A percentile compares a stretch with the other conserved stretches of the same genome.
Conservation (phyloP, 495 filamentous ascomycete genomes). For the Trichoderma asperelloides region DNA sequence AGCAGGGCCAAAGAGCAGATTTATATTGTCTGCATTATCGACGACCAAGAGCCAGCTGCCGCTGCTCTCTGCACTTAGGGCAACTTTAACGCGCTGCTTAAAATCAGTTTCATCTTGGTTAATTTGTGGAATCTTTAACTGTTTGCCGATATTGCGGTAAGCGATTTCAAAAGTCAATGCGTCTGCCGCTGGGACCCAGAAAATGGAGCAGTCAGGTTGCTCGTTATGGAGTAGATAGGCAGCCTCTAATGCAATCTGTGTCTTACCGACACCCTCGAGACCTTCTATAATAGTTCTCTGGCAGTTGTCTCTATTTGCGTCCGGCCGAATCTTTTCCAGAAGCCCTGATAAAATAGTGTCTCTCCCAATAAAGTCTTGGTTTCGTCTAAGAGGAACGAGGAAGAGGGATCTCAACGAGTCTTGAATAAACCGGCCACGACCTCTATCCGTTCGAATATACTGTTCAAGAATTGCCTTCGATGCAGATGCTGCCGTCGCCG, state of each 20-base stretch:
- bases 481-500: slow-evolving; percentile 26
- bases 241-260: slow-evolving; percentile 42
- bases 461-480: slow-evolving; percentile 15
- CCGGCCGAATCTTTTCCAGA: slow-evolving; percentile 13
- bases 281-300: slow-evolving; percentile 30
- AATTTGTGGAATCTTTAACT: slow-evolving; percentile 20
- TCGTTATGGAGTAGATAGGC: slow-evolving; percentile 28
- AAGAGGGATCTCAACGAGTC: not conserved
- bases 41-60: slow-evolving; percentile 42
- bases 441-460: slow-evolving; percentile 6
- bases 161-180: slow-evolving; percentile 30
- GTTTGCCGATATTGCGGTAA: slow-evolving; percentile 33
- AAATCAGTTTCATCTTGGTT: slow-evolving; percentile 17
- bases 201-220: slow-evolving; percentile 32
- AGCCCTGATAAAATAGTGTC: slow-evolving; percentile 18
- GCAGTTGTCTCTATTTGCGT: not conserved
- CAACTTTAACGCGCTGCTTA: slow-evolving; percentile 26
- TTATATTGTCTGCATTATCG: slow-evolving; percentile 43
- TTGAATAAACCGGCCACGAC: not conserved
- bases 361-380: slow-evolving; percentile 25
- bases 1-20: slow-evolving; percentile 20
- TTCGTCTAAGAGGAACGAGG: slow-evolving; percentile 18
- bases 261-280: slow-evolving; percentile 43
- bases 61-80: slow-evolving; percentile 22
- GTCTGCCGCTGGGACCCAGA: slow-evolving; percentile 39